phyloP scores from a whole-genome alignment of 306 rosid species.

The Rosa persica region DNA sequence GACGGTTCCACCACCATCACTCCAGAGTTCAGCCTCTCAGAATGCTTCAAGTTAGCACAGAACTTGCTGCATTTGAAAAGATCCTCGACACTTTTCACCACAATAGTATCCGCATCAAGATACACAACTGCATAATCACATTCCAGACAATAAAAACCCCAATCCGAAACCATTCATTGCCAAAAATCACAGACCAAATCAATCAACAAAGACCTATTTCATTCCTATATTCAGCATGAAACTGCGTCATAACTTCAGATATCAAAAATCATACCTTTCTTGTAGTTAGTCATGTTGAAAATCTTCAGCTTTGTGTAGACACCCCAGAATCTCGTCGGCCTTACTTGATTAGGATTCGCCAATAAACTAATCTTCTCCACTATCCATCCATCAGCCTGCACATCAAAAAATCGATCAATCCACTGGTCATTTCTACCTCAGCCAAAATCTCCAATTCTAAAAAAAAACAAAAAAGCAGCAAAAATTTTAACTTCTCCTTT shows the following conservation, averaged over 20 bases:
- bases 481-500: neutral
- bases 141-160: conserved; percentile 19
- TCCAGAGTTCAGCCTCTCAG: conserved; percentile 96
- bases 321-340: conserved; percentile 97
- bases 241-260: neutral
- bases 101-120: conserved; percentile 96
- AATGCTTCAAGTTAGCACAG: conserved; percentile 99
- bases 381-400: conserved; percentile 98
- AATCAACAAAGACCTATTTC: neutral
- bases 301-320: conserved; percentile 93
- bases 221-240: neutral
- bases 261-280: conserved; percentile 56
- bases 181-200: neutral
- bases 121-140: conserved; percentile 76
- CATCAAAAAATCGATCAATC: conserved; percentile 20
- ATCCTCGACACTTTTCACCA: conserved; percentile 82
- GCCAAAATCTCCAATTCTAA: neutral
- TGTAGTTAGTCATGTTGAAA: conserved; percentile 92
- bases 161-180: neutral
- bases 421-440: neutral
- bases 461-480: neutral
- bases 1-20: conserved; percentile 98
- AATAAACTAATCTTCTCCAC: conserved; percentile 84
- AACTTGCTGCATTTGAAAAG: conserved; percentile 90
- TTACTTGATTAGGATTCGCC: conserved; percentile 92